Evolutionary conservation across 2,329 filamentous ascomycete species (phyloP), one percentile per base, ranked within the genome.

Genomic region (Massarina eburnea): DNA sequence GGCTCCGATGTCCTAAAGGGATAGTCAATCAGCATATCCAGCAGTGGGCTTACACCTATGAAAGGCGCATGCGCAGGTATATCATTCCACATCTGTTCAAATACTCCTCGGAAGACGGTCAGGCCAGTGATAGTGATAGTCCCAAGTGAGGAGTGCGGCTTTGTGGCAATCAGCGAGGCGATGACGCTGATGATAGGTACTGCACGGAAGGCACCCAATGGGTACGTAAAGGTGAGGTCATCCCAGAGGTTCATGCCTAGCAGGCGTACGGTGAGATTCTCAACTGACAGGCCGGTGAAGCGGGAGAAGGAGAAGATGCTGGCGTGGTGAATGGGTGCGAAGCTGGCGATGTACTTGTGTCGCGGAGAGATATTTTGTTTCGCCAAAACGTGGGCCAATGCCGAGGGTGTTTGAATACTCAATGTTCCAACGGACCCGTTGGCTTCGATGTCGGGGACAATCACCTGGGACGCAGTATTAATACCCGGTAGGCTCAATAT

Each of bases 261-360:
- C 14, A 48, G 18, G 7, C 33, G 22, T 14, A 48, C 87, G 83
- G 54, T 86, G 82, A 48, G 86, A 77, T 20, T 75, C 75, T 1
- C 86, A 74, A 19, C 82, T 79, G 22, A 72, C 74, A 46, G 78
- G 77, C 1, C 83, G 82, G 26, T 77, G 71, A 2, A 61, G 49
- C 45, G 39, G 4, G 26, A 10, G 35, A 39, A 48, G 12, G 39
- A 39, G 22, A 43, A 48, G 8, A 43, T 26, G 21, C 35, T 39
- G 10, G 35, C 17, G 30, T 48, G 45, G 29, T 39, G 3, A 5
- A 20, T n/a, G 5, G 35, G 26, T 8, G 40, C 45, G 36, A 43
- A 43, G 8, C 5, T 24, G 8, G 27, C 27, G 18, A 40, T 35
- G 21, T 36, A 43, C 20, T 36, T 43, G 5, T 4, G 3, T 5